Evolutionary conservation across 495 filamentous ascomycete genomes (phyloP), one percentile per base, ranked within the genome.

Genomic region (Penicillium dipodomyicola): DNA sequence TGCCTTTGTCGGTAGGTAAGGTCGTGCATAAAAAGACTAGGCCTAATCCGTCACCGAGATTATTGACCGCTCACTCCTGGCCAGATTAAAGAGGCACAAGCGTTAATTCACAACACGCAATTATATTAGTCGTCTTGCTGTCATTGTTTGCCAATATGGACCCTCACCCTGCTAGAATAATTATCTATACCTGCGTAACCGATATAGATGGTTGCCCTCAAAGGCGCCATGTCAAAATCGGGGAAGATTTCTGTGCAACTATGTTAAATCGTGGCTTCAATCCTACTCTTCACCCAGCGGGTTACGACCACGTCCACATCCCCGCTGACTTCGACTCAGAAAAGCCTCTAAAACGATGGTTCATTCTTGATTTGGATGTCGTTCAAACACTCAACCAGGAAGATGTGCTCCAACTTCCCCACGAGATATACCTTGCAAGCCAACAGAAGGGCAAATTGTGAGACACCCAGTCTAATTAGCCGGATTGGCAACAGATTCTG

Each of bases 251-350:
- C n/a, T 63, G 60, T 37, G 39, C 46, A 43, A 9, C 47, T 20
- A 44, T 65, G 19, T 52, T 60, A 17, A 44, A 48, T 23, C 53
- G 60, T 39, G 52, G 51, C 14, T 68, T 65, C 43, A 49, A 60
- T 45, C 9, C 58, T 11, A 39, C 37, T 14, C 58, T 56, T 25
- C 49, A 53, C 15, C 63, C 63, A 4, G 15, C 56, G 6, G 60
- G 54, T 2, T 68, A 68, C 40, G 63, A 68, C 49, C 60, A 65
- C 46, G 46, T 65, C 44, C 65, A 68, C 43, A 64, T 68, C 25
- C 65, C 65, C 20, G 55, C 55, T 6, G 60, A 65, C 48, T 68
- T 65, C 23, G 60, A 64, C 40, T 62, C 65, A 6, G 8, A 4
- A 5, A 40, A 29, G 27, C 60, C 63, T 12, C 29, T 68, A 3